Conservation (phyloP, 1,139 yeast species). For the Saccharomyces hybrid region DNA sequence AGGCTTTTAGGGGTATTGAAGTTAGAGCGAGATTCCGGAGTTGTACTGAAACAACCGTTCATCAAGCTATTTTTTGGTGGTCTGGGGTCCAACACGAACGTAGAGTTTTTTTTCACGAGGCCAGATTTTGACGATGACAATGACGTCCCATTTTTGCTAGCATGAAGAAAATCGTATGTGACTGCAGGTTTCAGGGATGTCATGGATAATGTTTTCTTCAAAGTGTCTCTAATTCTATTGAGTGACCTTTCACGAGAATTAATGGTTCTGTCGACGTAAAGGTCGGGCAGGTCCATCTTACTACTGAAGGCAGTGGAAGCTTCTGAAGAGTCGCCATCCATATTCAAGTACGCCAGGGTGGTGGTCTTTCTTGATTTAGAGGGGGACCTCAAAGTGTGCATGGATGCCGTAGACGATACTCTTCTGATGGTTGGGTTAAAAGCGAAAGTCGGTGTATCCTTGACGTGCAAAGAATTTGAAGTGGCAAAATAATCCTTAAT, state of each 20-base stretch:
- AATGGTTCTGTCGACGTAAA: not conserved
- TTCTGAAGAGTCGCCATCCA: slow-evolving; percentile 6
- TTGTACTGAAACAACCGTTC: slow-evolving; percentile 30
- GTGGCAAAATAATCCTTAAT: slow-evolving; percentile 20
- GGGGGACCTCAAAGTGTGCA: slow-evolving; percentile 23
- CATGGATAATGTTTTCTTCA: slow-evolving; percentile 28
- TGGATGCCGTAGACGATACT: not conserved
- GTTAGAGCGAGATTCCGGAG: slow-evolving; percentile 27
- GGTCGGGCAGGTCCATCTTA: slow-evolving; percentile 5
- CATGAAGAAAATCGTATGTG: not conserved
- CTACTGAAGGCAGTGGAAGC: slow-evolving; percentile 6
- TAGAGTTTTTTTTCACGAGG: slow-evolving; percentile 21
- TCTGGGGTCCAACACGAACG: slow-evolving; percentile 28
- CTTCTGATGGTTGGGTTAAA: not conserved
- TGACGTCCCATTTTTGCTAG: not conserved
- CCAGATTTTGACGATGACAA: not conserved
- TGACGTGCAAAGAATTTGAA: slow-evolving; percentile 2
- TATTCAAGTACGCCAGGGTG: slow-evolving; percentile 6
- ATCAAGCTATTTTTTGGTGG: slow-evolving; percentile 27
- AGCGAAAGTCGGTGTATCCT: not conserved
- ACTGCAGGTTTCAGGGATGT: slow-evolving; percentile 15
- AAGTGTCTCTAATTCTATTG: slow-evolving; percentile 20
- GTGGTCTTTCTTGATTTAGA: slow-evolving; percentile 12
- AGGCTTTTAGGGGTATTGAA: slow-evolving; percentile 22
- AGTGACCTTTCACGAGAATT: slow-evolving; percentile 13